A percentile compares a stretch with the other conserved stretches of the same genome.
These are phyloP conservation scores for Oryza nivara DNA, from an alignment of 176 grass and related monocot genomes.

Conservation along the genomic window DNA sequence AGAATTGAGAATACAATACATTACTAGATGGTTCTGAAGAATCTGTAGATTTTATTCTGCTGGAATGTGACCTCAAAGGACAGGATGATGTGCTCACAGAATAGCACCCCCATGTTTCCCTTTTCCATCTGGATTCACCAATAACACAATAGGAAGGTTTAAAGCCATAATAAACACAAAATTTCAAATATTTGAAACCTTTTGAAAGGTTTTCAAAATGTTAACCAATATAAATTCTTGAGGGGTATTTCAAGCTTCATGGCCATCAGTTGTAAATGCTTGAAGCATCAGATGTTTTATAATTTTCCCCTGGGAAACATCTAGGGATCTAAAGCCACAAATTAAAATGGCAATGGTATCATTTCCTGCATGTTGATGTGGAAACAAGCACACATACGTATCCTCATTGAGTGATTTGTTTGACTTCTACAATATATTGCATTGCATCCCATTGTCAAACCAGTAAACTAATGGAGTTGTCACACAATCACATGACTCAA, in stretches of 20 bases:
- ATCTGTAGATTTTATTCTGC: constrained; percentile 54
- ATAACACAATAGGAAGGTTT: not conserved
- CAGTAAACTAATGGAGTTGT: constrained; percentile 29
- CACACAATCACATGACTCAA: constrained; percentile 34
- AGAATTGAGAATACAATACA: constrained; percentile 34
- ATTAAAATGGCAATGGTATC: not conserved
- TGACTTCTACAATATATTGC: constrained; percentile 33
- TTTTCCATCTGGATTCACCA: constrained; percentile 12
- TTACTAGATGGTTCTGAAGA: constrained; percentile 47
- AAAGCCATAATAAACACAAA: constrained; percentile 1
- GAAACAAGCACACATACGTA: not conserved
- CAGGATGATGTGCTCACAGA: constrained; percentile 1
- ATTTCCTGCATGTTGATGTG: not conserved
- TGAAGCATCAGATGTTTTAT: not conserved
- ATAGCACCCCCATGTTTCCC: constrained; percentile 22
- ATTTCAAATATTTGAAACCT: not conserved
- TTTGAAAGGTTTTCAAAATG: not conserved
- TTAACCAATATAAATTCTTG: not conserved
- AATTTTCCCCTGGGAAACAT: constrained; percentile 13
- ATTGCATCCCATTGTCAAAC: constrained; percentile 35
- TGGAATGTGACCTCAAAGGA: constrained; percentile 39
- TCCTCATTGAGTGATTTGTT: constrained; percentile 30
- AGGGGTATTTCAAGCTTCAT: constrained; percentile 10
- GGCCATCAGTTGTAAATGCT: not conserved
- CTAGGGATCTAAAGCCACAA: not conserved